Evolutionary conservation across 1,139 yeast genomes (phyloP), one percentile per base, ranked within the genome.

Genomic region (Candida sanyaensis): DNA sequence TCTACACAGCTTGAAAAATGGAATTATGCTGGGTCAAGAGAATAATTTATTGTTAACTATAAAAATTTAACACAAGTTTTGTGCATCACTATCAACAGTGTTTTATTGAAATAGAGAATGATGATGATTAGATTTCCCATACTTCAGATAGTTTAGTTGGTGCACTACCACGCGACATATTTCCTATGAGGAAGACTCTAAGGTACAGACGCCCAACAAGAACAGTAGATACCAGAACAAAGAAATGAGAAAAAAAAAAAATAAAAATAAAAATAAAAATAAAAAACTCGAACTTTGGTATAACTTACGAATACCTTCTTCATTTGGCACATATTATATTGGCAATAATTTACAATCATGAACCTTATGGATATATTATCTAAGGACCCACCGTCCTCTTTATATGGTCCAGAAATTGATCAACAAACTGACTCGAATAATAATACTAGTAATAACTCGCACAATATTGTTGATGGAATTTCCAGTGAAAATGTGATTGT

Each of bases 351-450:
- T 21, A 8, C 38, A 48, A 50, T 32, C 13, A 71, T 71, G 76
- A 70, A 71, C 52, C 68, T 73, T 46, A 63, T 71, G 66, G 77
- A 73, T 48, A 64, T 73, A 64, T 62, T 73, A 29, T 58, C 62
- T 43, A 54, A 43, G 33, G 63, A 59, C 29, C 56, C 57, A 26
- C 56, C 65, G 41, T 50, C 57, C 2, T 47, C 56, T 2, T 42
- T 55, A 12, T 54, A 53, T 21, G 47, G 45, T 24, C 44, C 37
- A 36, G 44, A 45, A 4, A 17, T 33, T 6, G 43, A 33, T 6
- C 27, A 10, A 27, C 33, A 44, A 10, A 28, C 11, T 17, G 36
- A 34, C 17, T n/a, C 17, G 13, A 32, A 29, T 27, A 33, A 12
- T 13, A 30, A 17, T 13, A 36, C 12, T 13, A 27, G 21, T 26